Base-by-base conservation (phyloP, 2,329 filamentous ascomycete species). In the Lecanicillium sp. region DNA sequence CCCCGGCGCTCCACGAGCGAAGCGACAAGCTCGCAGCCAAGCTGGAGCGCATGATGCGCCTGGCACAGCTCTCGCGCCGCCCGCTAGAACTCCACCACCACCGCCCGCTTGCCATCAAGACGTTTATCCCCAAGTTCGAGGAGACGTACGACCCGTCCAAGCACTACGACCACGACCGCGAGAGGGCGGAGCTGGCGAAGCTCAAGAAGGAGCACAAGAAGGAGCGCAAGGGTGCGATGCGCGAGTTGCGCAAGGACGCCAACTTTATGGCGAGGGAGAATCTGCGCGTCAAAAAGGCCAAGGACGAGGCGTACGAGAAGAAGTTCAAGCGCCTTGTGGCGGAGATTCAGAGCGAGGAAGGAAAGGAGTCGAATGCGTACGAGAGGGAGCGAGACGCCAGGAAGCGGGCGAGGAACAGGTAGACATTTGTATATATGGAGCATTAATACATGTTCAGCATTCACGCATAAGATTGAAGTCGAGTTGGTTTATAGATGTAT, bases 291-390 rank as follows among this genome's bases (percentile, higher is more conserved):
- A 96, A 96, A 80, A 95, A 89, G 73, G 85, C 85, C 67, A 82
- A 79, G 67, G 92, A 96, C 68, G 78, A 77, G 42, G 88, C 85
- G 48, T 96, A 98, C 70, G 90, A 96, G 71, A 85, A 85, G 71
- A 96, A 96, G 74, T 94, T 90, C 70, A 85, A 83, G 71, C 78
- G 83, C 48, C 70, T 98, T 44, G 79, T 96, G 50, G 85, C 89
- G 9, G 89, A 95, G 73, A 95, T 98, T 52, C 90, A 98, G 66
- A 86, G 83, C 49, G 84, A 95, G 65, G 92, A 95, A 61, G 90
- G 90, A 2, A 70, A 73, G 42, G 89, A 92, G 61, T 73, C 78
- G 31, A 96, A 96, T 63, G 76, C 74, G 35, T 96, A 96, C 72
- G 89, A 94, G 64, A 74, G 83, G 52, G 87, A 94, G 71, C 92